Percentiles rank a stretch among this genome's conserved stretches.
phyloP scores from a whole-genome alignment of 805 yeast genomes.

The Metschnikowia hibisci region DNA sequence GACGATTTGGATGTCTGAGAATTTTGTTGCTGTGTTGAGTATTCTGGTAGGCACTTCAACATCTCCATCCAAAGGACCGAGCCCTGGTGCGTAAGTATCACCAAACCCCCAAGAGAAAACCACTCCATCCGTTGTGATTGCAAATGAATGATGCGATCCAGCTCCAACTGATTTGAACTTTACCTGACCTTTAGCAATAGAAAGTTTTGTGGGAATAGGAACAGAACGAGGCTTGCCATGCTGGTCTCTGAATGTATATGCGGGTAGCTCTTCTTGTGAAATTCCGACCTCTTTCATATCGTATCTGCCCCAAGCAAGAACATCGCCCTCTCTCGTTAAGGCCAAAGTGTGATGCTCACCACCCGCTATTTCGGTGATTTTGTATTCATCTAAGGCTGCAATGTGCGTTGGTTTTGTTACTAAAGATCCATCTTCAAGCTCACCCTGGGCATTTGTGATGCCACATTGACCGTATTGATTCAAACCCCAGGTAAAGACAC shows the following conservation, averaged over 20 bases:
- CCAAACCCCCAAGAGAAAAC: constrained; percentile 98
- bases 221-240: constrained; percentile 80
- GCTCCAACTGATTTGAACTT: constrained; percentile 52
- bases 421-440: constrained; percentile 80
- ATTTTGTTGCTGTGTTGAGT: constrained; percentile 88
- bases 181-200: constrained; percentile 26
- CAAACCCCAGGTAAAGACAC: constrained; percentile 87
- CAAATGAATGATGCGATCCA: constrained; percentile 92
- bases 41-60: constrained; percentile 85
- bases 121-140: constrained; percentile 77
- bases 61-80: constrained; percentile 88
- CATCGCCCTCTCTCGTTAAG: constrained; percentile 63
- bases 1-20: constrained; percentile 61
- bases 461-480: constrained; percentile 98
- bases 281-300: constrained; percentile 95
- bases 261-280: constrained; percentile 60
- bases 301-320: constrained; percentile 83
- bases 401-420: constrained; percentile 75
- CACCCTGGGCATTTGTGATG: constrained; percentile 51
- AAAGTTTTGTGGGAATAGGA: constrained; percentile 75
- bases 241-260: constrained; percentile 68
- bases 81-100: constrained; percentile 93
- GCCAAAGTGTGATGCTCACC: constrained; percentile 95
- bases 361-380: constrained; percentile 64
- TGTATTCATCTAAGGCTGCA: constrained; percentile 54